phyloP scores from a whole-genome alignment of 495 filamentous ascomycete species.

The Penicillium angulare region DNA sequence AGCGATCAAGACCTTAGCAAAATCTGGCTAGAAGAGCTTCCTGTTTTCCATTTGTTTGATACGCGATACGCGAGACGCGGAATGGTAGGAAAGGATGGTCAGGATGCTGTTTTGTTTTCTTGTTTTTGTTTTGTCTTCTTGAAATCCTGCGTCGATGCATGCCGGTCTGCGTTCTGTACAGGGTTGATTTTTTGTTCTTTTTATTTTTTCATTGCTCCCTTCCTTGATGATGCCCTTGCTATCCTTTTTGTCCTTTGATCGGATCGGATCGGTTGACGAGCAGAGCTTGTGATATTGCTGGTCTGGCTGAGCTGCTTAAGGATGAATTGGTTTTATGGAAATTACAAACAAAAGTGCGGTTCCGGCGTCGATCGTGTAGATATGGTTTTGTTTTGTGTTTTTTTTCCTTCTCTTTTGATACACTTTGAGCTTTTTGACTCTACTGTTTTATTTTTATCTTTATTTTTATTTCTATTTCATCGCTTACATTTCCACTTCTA shows the following conservation, averaged over 20 bases:
- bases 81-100: not conserved
- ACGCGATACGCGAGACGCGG: constrained; percentile 5
- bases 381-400: constrained; percentile 17
- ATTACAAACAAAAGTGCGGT: constrained; percentile 27
- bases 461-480: constrained; percentile 8
- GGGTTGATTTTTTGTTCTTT: constrained; percentile 15
- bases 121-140: constrained; percentile 2
- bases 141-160: constrained; percentile 13
- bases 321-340: constrained; percentile 17
- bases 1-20: constrained; percentile 18
- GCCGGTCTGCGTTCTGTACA: constrained; percentile 13
- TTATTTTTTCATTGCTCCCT: constrained; percentile 1
- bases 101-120: not conserved
- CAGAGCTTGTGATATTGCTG: not conserved
- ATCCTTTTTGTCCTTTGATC: not conserved
- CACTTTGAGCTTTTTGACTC: constrained; percentile 22
- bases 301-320: constrained; percentile 3
- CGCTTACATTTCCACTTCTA: constrained; percentile 4
- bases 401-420: constrained; percentile 22
- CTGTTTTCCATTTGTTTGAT: constrained; percentile 1
- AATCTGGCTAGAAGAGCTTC: constrained; percentile 20
- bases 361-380: constrained; percentile 34
- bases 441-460: constrained; percentile 8
- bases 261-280: not conserved
- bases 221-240: not conserved